Evolutionary conservation across 306 rosid genomes (phyloP), one percentile per base, ranked within the genome.

Genomic region (Inga laurina): DNA sequence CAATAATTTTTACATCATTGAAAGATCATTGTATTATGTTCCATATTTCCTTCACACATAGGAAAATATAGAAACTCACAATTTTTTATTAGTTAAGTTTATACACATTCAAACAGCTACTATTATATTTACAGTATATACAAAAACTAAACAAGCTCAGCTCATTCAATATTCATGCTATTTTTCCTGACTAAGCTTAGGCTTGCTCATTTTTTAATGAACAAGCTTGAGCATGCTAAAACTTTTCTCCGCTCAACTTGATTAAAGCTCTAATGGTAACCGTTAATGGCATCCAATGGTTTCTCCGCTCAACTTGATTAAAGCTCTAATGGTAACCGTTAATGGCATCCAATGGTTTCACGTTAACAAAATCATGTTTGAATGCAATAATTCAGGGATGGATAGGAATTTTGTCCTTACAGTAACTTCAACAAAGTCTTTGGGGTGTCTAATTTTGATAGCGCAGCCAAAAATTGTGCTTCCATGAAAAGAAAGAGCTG

Each of bases 401-500:
- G 80, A 77, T 67, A 79, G 82, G 83, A 86, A 77, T 86, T 79
- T 84, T 83, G 84, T 86, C 85, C 98, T 96, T 90, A 94, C 97
- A 75, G 93, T 86, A 87, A 83, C 87, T 77, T 92, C 95, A 79
- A 96, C 87, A 78, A 85, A 94, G 86, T 97, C 98, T 76, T 90
- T 97, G 74, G 98, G 97, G 21, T 97, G 97, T 83, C 94, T 90
- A 79, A 94, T 82, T 92, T 88, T 94, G 71, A 97, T 84, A 85
- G 37, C 74, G 43, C 91, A 89, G 75, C 98, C 98, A 82, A 87
- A 86, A 74, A 94, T 82, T 72, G 85, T 84, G 79, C 84, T 83
- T 15, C 94, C 98, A 83, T 92, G 95, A 90, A 97, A 92, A 79
- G 94, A 88, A 85, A 97, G 93, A 70, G 99, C 98, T 44, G 91